A percentile compares a stretch with the other conserved stretches of the same genome.
Conservation (phyloP, 2,329 filamentous ascomycete species). For the Colletotrichum somersetense region DNA sequence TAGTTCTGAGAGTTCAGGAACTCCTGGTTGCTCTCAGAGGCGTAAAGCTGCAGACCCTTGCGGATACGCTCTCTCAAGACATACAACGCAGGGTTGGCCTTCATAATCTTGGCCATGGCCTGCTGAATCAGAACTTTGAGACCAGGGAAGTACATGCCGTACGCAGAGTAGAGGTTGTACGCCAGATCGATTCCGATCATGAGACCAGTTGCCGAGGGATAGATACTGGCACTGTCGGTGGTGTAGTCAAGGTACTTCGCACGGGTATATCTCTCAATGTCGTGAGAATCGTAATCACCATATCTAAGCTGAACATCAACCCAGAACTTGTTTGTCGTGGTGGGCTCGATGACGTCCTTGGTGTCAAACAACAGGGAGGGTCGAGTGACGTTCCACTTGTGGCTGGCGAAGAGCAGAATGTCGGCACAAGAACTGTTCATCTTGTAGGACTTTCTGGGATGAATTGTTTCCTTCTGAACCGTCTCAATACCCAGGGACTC, state of each 20-base stretch:
- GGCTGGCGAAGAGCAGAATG: conserved; percentile 94
- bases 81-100: conserved; percentile 96
- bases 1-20: conserved; percentile 99
- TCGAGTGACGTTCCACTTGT: conserved; percentile 98
- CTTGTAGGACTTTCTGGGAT: conserved; percentile 99
- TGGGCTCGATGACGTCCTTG: conserved; percentile 93
- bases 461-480: conserved; percentile 98
- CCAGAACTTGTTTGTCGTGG: conserved; percentile 99
- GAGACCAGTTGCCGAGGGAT: conserved; percentile 93
- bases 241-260: conserved; percentile 99
- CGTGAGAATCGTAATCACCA: conserved; percentile 98
- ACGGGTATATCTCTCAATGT: conserved; percentile 96
- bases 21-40: conserved; percentile 98
- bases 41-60: conserved; percentile 97
- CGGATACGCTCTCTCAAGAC: conserved; percentile 97
- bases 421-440: conserved; percentile 99
- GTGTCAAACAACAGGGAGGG: conserved; percentile 96
- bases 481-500: conserved; percentile 97
- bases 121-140: conserved; percentile 96
- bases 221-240: conserved; percentile 98
- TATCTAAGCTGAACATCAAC: conserved; percentile 96
- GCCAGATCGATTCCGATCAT: conserved; percentile 99
- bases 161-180: conserved; percentile 98
- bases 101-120: conserved; percentile 99
- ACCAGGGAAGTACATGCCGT: conserved; percentile 98